Conservation (phyloP, 2,329 filamentous ascomycete genomes). For the Xylaria multiplex region DNA sequence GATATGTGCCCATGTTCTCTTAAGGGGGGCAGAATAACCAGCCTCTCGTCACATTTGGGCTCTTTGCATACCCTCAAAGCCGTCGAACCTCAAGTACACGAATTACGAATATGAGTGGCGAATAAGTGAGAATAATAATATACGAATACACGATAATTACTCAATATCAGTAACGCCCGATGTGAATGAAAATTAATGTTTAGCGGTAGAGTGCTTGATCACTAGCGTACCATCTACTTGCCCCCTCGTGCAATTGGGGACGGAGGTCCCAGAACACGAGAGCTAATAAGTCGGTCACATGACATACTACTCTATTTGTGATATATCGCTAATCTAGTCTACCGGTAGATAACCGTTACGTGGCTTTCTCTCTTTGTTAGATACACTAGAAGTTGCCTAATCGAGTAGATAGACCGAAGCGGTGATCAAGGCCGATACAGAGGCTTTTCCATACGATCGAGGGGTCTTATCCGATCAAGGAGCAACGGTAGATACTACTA, state of each 20-base stretch:
- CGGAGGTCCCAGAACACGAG: background rate
- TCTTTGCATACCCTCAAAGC: background rate
- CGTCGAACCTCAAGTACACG: background rate
- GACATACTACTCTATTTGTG: conserved; percentile 14
- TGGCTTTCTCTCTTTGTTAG: background rate
- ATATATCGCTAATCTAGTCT: conserved; percentile 8
- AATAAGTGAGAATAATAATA: conserved; percentile 25
- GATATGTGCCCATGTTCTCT: background rate
- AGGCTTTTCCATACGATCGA: background rate
- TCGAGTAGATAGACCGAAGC: conserved; percentile 26
- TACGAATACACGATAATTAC: conserved; percentile 23
- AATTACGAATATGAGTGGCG: background rate
- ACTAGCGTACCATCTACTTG: background rate
- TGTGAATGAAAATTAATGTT: background rate
- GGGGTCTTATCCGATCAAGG: too few species aligned
- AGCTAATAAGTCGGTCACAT: conserved; percentile 13
- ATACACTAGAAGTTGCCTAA: conserved; percentile 11
- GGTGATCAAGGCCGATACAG: background rate
- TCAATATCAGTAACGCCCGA: background rate
- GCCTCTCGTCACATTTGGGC: background rate
- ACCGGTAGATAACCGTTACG: background rate
- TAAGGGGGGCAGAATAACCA: background rate
- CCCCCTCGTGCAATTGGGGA: background rate
- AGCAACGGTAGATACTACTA: too few species aligned
- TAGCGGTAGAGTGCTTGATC: background rate